Evolutionary conservation across 1,139 yeast genomes (phyloP).

Genomic region (Pichia sp.): DNA sequence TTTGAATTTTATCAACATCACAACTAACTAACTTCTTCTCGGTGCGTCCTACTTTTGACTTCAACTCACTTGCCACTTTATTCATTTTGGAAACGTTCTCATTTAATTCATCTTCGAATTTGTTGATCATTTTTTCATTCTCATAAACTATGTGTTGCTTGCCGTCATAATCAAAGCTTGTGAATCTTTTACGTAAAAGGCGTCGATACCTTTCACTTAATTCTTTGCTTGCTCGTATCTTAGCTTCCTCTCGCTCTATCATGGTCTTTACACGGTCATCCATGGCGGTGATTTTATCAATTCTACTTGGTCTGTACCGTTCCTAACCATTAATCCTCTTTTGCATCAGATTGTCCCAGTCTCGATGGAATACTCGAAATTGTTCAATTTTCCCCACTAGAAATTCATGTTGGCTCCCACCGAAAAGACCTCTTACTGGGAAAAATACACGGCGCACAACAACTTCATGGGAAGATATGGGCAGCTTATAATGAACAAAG

Average conservation of each 20-base stretch:
- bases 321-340: no score
- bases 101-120: slow-evolving; percentile 7
- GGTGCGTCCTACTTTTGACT: slow-evolving; percentile 3
- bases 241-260: slow-evolving; percentile 7
- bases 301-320: not conserved
- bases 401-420: no score
- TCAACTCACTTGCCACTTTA: slow-evolving; percentile 3
- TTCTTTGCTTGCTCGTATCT: slow-evolving; percentile 4
- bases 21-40: slow-evolving; percentile 15
- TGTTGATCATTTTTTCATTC: slow-evolving; percentile 11
- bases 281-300: not conserved
- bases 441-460: no score
- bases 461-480: no score
- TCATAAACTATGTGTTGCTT: slow-evolving; percentile 12
- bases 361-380: no score
- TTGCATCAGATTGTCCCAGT: no score
- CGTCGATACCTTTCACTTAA: slow-evolving; percentile 8
- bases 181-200: slow-evolving; percentile 5
- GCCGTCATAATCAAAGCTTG: slow-evolving; percentile 8
- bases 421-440: no score
- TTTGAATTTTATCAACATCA: slow-evolving; percentile 26
- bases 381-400: no score
- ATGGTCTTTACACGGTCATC: slow-evolving; percentile 6
- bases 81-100: slow-evolving; percentile 2
- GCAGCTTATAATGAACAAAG: no score